phyloP scores from a whole-genome alignment of 805 yeast genomes.

The Myxozyma sirexii region DNA sequence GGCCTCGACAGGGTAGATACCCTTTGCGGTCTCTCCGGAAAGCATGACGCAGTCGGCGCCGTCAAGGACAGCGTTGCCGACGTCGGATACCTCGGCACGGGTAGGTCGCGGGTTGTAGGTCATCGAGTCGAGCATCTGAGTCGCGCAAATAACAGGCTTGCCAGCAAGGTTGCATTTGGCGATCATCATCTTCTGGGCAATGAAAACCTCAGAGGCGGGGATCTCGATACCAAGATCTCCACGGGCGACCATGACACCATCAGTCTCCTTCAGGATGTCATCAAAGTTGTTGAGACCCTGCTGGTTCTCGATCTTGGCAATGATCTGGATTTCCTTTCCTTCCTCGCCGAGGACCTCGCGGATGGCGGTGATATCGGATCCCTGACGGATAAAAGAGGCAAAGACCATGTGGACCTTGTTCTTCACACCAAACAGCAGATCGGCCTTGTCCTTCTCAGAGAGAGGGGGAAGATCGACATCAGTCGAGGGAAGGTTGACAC shows the following conservation, averaged over 20 bases:
- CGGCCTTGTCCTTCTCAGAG: slow-evolving; percentile 93
- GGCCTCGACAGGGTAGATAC: slow-evolving; percentile 96
- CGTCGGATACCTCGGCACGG: slow-evolving; percentile 99
- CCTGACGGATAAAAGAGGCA: slow-evolving; percentile 97
- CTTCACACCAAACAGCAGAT: slow-evolving; percentile 92
- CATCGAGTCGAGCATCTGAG: slow-evolving; percentile 99
- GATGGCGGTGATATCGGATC: slow-evolving; percentile 83
- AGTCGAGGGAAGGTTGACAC: slow-evolving; percentile 98
- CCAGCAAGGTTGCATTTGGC: slow-evolving; percentile 99
- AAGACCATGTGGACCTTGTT: slow-evolving; percentile 97
- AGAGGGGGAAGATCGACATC: slow-evolving; percentile 98
- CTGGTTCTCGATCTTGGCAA: slow-evolving; percentile 97
- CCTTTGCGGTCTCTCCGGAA: slow-evolving; percentile 99
- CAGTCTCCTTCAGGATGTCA: slow-evolving; percentile 90
- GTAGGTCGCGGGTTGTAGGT: slow-evolving; percentile 99
- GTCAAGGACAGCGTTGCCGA: slow-evolving; percentile 97
- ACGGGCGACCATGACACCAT: slow-evolving; percentile 99
- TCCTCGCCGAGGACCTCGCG: slow-evolving; percentile 95
- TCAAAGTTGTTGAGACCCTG: slow-evolving; percentile 99
- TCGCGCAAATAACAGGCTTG: slow-evolving; percentile 99
- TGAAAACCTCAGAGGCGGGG: slow-evolving; percentile 98
- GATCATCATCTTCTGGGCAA: slow-evolving; percentile 97
- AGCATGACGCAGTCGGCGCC: slow-evolving; percentile 99
- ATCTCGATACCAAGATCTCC: slow-evolving; percentile 99
- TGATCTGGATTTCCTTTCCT: slow-evolving; percentile 94